Evolutionary conservation across 2,329 filamentous ascomycete species (phyloP), one percentile per base, ranked within the genome.

Genomic region (Diaporthe vaccinii): DNA sequence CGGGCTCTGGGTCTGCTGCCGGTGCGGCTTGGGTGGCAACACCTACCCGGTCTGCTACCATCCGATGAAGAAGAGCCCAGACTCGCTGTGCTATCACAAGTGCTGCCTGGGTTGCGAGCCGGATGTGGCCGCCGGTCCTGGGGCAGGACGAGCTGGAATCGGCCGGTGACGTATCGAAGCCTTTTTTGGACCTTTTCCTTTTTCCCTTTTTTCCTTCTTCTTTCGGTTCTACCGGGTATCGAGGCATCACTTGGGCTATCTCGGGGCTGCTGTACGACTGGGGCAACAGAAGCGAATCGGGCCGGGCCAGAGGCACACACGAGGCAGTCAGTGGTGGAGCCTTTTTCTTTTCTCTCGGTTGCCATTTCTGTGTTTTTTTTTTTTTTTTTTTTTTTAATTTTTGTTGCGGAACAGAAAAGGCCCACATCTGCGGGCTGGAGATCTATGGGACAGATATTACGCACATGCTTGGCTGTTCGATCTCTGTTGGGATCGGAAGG

Each of bases 21-120:
- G 81, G 74, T 90, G 89, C 77, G 79, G 81, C 4, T 83, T 86
- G 8, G 86, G 86, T 9, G 85, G 83, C 7, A 90, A 90, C 75
- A 81, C 82, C 6, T 84, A 84, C 65, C 81, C 83, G 31, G 86
- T 83, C 82, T 90, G 88, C 77, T 80, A 84, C 46, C 86, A 88
- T 76, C 84, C 82, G 72, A 85, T 86, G 84, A 83, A 82, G 72
- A 84, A 83, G 17, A 85, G 86, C 76, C 86, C 87, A 14, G 85
- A 89, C 76, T 87, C 86, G 1, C 86, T 89, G 59, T 90, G 88
- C 80, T 88, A 88, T 76, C 89, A 90, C 75, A 80, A 82, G n/a
- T 84, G 88, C 69, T 90, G 88, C 78, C 80, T 82, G 53, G 78
- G 78, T 4, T 90, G 88, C 76, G 82, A 81, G 59, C 76, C 83